phyloP scores from a whole-genome alignment of 495 filamentous ascomycete genomes.

The Tuber aestivum region DNA sequence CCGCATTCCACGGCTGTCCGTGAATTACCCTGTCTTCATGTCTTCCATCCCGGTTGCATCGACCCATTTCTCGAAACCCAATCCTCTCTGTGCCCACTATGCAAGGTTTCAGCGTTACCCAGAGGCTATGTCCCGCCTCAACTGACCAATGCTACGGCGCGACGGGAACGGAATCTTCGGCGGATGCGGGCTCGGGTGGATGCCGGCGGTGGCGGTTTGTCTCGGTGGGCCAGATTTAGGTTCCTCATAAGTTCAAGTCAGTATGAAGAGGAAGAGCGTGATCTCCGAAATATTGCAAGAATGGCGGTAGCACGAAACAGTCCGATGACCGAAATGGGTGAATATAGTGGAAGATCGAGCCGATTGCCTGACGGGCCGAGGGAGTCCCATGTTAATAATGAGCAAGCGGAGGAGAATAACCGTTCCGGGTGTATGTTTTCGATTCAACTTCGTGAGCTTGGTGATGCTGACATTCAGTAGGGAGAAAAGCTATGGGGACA shows the following conservation, averaged over 20 bases:
- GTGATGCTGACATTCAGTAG: constrained; percentile 6
- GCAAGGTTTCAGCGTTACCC: constrained; percentile 70
- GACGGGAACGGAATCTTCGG: constrained; percentile 58
- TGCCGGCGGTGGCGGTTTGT: constrained; percentile 9
- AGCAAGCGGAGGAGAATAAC: constrained; percentile 14
- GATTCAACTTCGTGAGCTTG: not conserved
- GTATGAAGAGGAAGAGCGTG: not conserved
- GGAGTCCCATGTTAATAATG: constrained; percentile 8
- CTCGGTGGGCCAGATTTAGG: constrained; percentile 6
- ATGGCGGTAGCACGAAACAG: constrained; percentile 4
- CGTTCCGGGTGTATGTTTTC: constrained; percentile 26
- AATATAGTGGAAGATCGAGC: not conserved
- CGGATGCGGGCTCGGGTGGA: constrained; percentile 45
- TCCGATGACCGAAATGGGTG: constrained; percentile 11
- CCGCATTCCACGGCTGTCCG: constrained; percentile 63
- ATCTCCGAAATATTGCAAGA: constrained; percentile 1
- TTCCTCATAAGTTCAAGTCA: not conserved
- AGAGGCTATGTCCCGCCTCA: constrained; percentile 57
- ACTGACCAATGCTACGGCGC: constrained; percentile 79
- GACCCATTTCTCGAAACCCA: constrained; percentile 65
- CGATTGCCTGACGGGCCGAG: not conserved
- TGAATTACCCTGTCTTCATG: constrained; percentile 80
- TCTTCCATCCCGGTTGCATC: constrained; percentile 86
- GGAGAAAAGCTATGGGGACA: constrained; percentile 22
- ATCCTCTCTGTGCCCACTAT: constrained; percentile 79